Base-by-base conservation (phyloP, 1,284 basidiomycete genomes). In the Dichomitus squalens region DNA sequence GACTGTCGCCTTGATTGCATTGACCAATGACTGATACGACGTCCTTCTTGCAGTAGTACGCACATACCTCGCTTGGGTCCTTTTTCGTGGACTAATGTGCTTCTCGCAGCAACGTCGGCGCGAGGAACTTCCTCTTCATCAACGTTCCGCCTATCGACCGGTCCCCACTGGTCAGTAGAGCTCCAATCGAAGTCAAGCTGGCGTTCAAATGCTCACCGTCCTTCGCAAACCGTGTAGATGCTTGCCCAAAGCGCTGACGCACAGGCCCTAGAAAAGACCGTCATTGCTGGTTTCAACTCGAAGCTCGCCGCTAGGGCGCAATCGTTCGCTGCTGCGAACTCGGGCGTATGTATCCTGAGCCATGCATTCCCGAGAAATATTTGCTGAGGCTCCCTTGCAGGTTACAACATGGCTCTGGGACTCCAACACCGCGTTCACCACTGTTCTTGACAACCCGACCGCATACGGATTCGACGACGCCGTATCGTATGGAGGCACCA, bases 101-200 rank as follows among this genome's bases (percentile, higher is more conserved):
- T 18, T 20, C 27, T 9, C 43, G 23, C 53, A 73, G 78, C 66
- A 66, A 74, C 27, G 75, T 69, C n/a, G 84, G 84, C 21, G 83
- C 75, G 4, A 72, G 82, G 41, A 82, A 84, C 68, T 86, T 85
- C 76, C 75, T 85, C 46, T 86, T 84, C 68, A 72, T 81, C 58
- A 84, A 81, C 53, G 82, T 86, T 11, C 84, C 83, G 2, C 81
- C 83, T 1, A 73, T 83, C 33, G 76, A 82, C 53, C 75, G 82
- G 11, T 80, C 79, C 1, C 84, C 84, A 4, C 60, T 81, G 68
- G 83, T 83, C 64, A 16, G 74, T 47, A 3, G n/a, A n/a, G n/a
- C n/a, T n/a, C 16, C 14, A 7, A 20, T 47, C n/a, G 18, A 11
- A 12, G 31, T n/a, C 7, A 14, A 7, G 9, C 7, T 16, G 2